These are phyloP conservation scores for Scleroderma citrinum DNA, from an alignment of 768 basidiomycete genomes.

Conservation along the genomic window DNA sequence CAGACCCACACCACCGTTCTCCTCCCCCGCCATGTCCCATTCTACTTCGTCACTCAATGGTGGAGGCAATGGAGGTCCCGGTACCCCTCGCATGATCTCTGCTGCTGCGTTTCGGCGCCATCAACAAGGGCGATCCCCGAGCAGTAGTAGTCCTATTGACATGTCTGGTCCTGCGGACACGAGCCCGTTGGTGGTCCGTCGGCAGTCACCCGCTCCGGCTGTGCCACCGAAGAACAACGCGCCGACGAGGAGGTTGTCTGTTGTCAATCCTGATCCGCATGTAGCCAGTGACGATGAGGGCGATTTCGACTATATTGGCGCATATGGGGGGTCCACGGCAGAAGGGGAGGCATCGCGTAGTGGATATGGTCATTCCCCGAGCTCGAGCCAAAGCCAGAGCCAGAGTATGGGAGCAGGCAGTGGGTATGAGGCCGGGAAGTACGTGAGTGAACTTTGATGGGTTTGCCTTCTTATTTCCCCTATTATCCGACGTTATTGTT, in stretches of 20 bases:
- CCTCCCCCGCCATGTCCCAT: conserved; percentile 23
- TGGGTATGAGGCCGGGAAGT: conserved; percentile 40
- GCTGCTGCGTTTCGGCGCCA: conserved; percentile 70
- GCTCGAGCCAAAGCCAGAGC: background rate
- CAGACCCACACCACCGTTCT: conserved; percentile 29
- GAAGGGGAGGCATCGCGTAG: conserved; percentile 14
- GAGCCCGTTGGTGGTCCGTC: conserved; percentile 44
- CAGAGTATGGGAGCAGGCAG: background rate
- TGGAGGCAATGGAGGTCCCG: conserved; percentile 20
- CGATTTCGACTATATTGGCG: conserved; percentile 53
- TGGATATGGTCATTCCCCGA: background rate
- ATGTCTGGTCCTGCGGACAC: conserved; percentile 34
- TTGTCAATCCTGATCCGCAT: conserved; percentile 24
- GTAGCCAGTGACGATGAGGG: conserved; percentile 36
- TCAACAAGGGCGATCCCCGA: conserved; percentile 28
- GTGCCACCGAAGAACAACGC: conserved; percentile 8
- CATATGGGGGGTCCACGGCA: conserved; percentile 31
- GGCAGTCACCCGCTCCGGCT: conserved; percentile 37
- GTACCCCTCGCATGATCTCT: conserved; percentile 52
- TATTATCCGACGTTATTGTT: background rate
- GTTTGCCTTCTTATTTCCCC: background rate
- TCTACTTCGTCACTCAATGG: conserved; percentile 31
- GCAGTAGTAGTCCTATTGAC: conserved; percentile 5
- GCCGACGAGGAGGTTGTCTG: conserved; percentile 20
- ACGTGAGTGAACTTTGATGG: conserved; percentile 42